These are phyloP conservation scores for Coffea eugenioides DNA, from an alignment of 257 asterid species.

Conservation along the genomic window DNA sequence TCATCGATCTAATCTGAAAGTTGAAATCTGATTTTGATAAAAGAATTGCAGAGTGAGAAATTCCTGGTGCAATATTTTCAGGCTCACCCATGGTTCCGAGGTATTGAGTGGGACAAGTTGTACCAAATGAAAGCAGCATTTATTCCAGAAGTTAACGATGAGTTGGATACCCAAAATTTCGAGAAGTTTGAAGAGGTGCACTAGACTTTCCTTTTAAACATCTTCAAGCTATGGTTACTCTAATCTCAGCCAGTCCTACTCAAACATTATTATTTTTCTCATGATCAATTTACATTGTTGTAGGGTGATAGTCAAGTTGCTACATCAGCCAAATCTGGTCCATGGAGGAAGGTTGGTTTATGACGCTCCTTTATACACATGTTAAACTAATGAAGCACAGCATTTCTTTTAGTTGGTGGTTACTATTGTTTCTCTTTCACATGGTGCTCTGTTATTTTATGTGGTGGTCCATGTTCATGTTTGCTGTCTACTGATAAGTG, in stretches of 20 bases:
- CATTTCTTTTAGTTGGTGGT: background rate
- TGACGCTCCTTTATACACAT: conserved; percentile 8
- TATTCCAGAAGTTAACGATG: conserved; percentile 92
- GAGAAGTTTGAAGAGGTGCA: conserved; percentile 95
- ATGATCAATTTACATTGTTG: conserved; percentile 24
- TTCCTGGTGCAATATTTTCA: conserved; percentile 36
- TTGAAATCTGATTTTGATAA: conserved; percentile 5
- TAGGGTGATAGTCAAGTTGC: conserved; percentile 71
- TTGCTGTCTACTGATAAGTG: background rate
- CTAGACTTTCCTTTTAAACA: conserved; percentile 10
- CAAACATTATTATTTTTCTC: conserved; percentile 13
- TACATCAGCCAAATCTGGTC: conserved; percentile 80
- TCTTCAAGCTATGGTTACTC: conserved; percentile 10
- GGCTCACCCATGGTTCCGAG: conserved; percentile 95
- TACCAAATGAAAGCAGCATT: conserved; percentile 94
- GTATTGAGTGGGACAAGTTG: conserved; percentile 76
- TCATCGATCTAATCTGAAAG: conserved; percentile 15
- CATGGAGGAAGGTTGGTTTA: conserved; percentile 94
- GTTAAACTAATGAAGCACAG: background rate
- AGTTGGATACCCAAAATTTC: conserved; percentile 93
- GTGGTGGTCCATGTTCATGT: background rate
- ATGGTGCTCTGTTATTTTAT: background rate
- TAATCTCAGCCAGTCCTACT: conserved; percentile 10
- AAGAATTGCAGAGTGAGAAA: conserved; percentile 3
- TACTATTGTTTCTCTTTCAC: background rate